Conservation (phyloP, 257 asterid species). For the Leptodermis oblonga region DNA sequence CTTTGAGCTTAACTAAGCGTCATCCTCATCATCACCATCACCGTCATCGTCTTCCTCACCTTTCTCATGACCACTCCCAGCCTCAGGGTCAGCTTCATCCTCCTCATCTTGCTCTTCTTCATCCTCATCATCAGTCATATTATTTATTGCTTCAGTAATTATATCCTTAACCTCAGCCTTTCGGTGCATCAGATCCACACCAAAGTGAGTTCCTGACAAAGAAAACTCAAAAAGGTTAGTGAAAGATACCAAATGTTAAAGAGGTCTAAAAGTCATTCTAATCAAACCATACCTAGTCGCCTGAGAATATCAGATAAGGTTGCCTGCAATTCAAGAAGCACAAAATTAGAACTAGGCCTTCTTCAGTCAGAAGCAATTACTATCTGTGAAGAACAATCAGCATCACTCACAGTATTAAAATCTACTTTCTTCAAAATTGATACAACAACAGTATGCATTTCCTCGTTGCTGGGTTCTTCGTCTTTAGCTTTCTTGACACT, state of each 20-base stretch:
- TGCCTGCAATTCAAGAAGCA: constrained; percentile 50
- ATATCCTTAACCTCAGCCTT: constrained; percentile 76
- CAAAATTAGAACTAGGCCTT: not conserved
- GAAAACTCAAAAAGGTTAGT: not conserved
- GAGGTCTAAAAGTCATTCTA: not conserved
- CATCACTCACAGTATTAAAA: constrained; percentile 67
- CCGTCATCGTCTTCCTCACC: constrained; percentile 35
- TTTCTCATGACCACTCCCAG: constrained; percentile 42
- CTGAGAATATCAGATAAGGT: constrained; percentile 80
- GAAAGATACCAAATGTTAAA: not conserved
- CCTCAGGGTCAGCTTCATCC: constrained; percentile 22
- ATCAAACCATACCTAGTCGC: constrained; percentile 60
- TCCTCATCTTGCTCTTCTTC: constrained; percentile 45
- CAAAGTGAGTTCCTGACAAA: constrained; percentile 58
- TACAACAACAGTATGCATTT: constrained; percentile 52
- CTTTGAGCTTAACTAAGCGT: constrained; percentile 13
- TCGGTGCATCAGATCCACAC: constrained; percentile 55
- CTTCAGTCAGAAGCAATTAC: not conserved
- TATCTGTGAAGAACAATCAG: not conserved
- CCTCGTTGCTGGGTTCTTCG: constrained; percentile 69
- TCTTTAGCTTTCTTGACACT: constrained; percentile 34
- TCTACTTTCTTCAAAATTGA: constrained; percentile 78
- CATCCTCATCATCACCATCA: too few species aligned
- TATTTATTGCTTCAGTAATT: constrained; percentile 74
- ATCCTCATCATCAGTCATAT: constrained; percentile 89